Evolutionary conservation across 2,329 filamentous ascomycete species (phyloP), one percentile per base, ranked within the genome.

Genomic region (Ophiostoma novo-ulmi): DNA sequence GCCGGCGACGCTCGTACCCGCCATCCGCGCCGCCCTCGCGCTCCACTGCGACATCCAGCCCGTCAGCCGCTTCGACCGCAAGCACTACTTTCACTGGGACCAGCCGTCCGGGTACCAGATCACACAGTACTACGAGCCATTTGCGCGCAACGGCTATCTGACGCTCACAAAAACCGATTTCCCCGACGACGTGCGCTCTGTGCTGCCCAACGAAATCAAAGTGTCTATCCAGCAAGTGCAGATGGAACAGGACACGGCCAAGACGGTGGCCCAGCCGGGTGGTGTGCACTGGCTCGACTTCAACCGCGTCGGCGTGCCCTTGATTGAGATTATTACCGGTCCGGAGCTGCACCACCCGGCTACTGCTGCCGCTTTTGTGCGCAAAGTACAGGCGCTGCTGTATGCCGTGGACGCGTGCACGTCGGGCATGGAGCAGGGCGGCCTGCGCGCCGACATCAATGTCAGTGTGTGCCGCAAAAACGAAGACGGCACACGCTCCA

Each of bases 21-120:
- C 95, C n/a, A 78, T 99, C 20, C 89, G 95, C 72, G 94, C 94
- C 22, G 94, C 95, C 0, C 82, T 97, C 68, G 92, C 93, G 0
- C 83, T 99, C 64, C 87, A 90, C 71, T 98, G 95, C 79, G 81
- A 88, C 1, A 85, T 98, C 69, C 91, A 96, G 77, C 83, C 81
- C 1, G 85, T 87, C 75, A 97, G 93, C 79, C 88, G 87, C 70
- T 99, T 97, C 81, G 95, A 99, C 80, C 86, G 95, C 74, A 99
- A 99, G 79, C 95, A 99, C 80, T 99, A 99, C 80, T 98, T 99
- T 80, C 97, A 97, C 83, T 97, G 95, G 87, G 95, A 99, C 79
- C 95, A 99, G 80, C 95, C 95, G 0, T 87, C 92, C 0, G 95
- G 95, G 0, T 99, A 99, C 79, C 95, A 99, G 79, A 97, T 99